These are phyloP conservation scores for Polyplosphaeria fusca DNA, from an alignment of 495 filamentous ascomycete genomes.

Conservation along the genomic window DNA sequence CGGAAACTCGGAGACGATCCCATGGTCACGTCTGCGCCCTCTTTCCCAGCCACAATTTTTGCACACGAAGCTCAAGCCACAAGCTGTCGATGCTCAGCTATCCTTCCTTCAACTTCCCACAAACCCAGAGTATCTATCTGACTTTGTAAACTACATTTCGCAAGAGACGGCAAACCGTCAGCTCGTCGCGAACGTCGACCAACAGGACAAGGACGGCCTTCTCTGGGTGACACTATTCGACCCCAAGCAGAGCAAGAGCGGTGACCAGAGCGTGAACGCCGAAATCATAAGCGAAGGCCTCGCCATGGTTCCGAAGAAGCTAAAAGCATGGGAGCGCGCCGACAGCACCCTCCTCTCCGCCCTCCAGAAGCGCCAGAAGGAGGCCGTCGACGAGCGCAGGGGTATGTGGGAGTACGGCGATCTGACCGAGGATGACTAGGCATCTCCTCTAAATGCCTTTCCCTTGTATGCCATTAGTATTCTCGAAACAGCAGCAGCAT, in stretches of 20 bases:
- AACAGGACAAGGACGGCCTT: slow-evolving; percentile 64
- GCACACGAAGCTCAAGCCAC: slow-evolving; percentile 67
- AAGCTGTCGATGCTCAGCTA: slow-evolving; percentile 84
- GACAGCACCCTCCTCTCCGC: slow-evolving; percentile 65
- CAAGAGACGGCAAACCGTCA: slow-evolving; percentile 62
- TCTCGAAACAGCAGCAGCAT: too few species aligned
- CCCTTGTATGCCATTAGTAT: too few species aligned
- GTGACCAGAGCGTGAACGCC: slow-evolving; percentile 78
- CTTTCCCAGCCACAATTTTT: slow-evolving; percentile 75
- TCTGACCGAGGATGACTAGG: slow-evolving; percentile 73
- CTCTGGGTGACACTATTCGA: slow-evolving; percentile 86
- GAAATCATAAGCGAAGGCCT: slow-evolving; percentile 78
- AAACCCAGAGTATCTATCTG: slow-evolving; percentile 70
- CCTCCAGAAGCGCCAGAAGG: slow-evolving; percentile 63
- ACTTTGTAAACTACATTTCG: slow-evolving; percentile 68
- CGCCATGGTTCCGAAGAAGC: slow-evolving; percentile 83
- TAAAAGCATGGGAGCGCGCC: slow-evolving; percentile 83
- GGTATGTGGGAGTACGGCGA: slow-evolving; percentile 99
- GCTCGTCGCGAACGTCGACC: slow-evolving; percentile 88
- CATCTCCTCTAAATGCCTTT: background rate
- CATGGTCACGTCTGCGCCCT: slow-evolving; percentile 78
- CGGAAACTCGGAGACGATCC: slow-evolving; percentile 84
- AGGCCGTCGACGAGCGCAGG: slow-evolving; percentile 70
- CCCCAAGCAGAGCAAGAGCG: slow-evolving; percentile 53
- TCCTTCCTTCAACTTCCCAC: slow-evolving; percentile 84